Percentiles rank a stretch among this genome's conserved stretches.
Conservation (phyloP, 768 basidiomycete genomes). For the Myochromella boudieri region DNA sequence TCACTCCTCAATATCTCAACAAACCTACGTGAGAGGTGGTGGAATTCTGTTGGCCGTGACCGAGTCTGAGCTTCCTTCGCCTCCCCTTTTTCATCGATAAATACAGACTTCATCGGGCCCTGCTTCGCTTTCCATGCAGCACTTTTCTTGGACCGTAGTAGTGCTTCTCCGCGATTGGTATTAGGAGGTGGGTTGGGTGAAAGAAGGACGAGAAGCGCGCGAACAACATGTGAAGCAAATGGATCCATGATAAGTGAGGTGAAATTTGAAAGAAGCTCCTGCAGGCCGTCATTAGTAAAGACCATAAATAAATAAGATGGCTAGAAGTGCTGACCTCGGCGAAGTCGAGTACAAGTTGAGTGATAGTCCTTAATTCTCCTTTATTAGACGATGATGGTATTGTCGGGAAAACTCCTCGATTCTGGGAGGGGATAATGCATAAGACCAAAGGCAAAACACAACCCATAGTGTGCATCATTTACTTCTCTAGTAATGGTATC, state of each 20-base stretch:
- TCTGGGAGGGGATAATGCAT: constrained; percentile 31
- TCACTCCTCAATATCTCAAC: constrained; percentile 52
- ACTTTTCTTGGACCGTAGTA: constrained; percentile 83
- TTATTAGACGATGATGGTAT: constrained; percentile 44
- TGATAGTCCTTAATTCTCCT: constrained; percentile 70
- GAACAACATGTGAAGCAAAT: constrained; percentile 89
- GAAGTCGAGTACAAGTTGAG: constrained; percentile 60
- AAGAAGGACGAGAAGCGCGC: constrained; percentile 77
- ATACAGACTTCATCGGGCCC: constrained; percentile 79
- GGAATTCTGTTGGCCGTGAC: constrained; percentile 49
- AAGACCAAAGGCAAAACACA: too few species aligned
- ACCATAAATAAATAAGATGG: constrained; percentile 1
- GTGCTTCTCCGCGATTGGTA: constrained; percentile 34
- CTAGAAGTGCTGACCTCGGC: constrained; percentile 65
- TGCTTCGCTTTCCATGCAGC: constrained; percentile 80
- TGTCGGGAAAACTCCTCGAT: constrained; percentile 51
- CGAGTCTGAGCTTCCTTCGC: constrained; percentile 25
- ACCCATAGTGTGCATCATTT: too few species aligned
- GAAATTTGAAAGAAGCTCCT: constrained; percentile 74
- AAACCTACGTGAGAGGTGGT: constrained; percentile 39
- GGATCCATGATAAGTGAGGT: constrained; percentile 74
- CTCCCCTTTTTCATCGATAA: constrained; percentile 46
- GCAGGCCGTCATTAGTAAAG: not conserved
- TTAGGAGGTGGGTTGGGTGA: constrained; percentile 53
- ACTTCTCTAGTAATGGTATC: constrained; percentile 75